Conservation (phyloP, 371 early-diverging fungal species). For the Mucor racemosus region DNA sequence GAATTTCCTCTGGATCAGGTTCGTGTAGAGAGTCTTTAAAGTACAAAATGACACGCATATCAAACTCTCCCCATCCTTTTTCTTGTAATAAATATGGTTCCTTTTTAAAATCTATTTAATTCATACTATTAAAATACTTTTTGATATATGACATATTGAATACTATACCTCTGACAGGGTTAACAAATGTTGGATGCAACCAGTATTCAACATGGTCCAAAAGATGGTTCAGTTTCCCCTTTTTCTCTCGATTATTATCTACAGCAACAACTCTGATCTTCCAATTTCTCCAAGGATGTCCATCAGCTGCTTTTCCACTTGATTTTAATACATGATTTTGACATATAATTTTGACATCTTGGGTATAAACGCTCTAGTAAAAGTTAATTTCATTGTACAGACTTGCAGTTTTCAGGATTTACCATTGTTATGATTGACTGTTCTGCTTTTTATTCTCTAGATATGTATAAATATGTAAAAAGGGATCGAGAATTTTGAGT, state of each 20-base stretch:
- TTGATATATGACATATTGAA: neutral
- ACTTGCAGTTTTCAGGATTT: neutral
- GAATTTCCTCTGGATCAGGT: constrained; percentile 57
- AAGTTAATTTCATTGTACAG: neutral
- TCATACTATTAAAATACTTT: neutral
- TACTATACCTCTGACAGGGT: constrained; percentile 61
- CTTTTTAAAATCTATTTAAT: constrained; percentile 53
- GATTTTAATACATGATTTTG: constrained; percentile 43
- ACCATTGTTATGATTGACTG: neutral
- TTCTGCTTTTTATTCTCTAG: no score
- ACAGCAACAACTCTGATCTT: constrained; percentile 58
- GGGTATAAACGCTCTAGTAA: constrained; percentile 23
- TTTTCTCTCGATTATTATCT: constrained; percentile 51
- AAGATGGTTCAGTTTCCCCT: constrained; percentile 51
- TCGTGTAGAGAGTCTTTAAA: constrained; percentile 54
- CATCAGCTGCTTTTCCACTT: constrained; percentile 40
- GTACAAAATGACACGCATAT: constrained; percentile 64
- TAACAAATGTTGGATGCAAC: constrained; percentile 73
- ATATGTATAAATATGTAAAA: no score
- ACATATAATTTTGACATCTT: constrained; percentile 46
- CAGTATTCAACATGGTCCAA: constrained; percentile 75
- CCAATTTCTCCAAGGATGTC: constrained; percentile 64
- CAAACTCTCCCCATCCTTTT: constrained; percentile 79
- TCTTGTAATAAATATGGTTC: constrained; percentile 69
- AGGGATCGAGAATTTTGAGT: no score